phyloP scores from a whole-genome alignment of 306 rosid species.

The Erythrophleum fordii region DNA sequence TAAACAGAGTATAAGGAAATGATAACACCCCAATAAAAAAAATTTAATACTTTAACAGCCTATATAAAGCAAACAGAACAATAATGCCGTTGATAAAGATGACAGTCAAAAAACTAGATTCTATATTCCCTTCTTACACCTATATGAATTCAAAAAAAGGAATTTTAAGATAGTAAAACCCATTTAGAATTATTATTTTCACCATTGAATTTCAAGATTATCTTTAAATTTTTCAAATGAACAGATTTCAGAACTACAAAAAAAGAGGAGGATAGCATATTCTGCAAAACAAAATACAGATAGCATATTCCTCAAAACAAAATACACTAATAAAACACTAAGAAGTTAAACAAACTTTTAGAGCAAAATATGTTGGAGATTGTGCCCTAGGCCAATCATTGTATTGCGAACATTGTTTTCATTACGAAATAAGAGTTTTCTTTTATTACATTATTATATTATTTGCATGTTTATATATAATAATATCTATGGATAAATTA shows the following conservation, averaged over 20 bases:
- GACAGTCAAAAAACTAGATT: not conserved
- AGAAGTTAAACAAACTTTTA: not conserved
- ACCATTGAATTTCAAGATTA: not conserved
- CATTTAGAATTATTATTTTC: not conserved
- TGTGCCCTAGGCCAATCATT: too few species aligned
- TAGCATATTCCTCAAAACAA: not conserved
- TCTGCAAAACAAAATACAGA: not conserved
- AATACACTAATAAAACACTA: not conserved
- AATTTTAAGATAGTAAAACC: not conserved
- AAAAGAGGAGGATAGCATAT: not conserved
- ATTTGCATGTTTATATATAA: too few species aligned
- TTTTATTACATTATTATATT: too few species aligned
- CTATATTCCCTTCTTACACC: not conserved
- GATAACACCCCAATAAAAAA: not conserved
- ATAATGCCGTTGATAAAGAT: not conserved
- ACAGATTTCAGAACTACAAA: not conserved
- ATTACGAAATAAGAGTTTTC: too few species aligned
- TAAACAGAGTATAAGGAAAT: not conserved
- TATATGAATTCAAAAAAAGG: not conserved
- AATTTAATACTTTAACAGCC: not conserved
- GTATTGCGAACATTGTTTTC: too few species aligned
- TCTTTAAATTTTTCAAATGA: not conserved
- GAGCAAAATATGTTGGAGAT: not conserved
- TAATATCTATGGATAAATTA: too few species aligned
- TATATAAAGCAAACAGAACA: not conserved